Percentiles rank a stretch among this genome's conserved stretches.
These are phyloP conservation scores for Zymoseptoria crescenta DNA, from an alignment of 2,329 filamentous ascomycete species.

Conservation along the genomic window DNA sequence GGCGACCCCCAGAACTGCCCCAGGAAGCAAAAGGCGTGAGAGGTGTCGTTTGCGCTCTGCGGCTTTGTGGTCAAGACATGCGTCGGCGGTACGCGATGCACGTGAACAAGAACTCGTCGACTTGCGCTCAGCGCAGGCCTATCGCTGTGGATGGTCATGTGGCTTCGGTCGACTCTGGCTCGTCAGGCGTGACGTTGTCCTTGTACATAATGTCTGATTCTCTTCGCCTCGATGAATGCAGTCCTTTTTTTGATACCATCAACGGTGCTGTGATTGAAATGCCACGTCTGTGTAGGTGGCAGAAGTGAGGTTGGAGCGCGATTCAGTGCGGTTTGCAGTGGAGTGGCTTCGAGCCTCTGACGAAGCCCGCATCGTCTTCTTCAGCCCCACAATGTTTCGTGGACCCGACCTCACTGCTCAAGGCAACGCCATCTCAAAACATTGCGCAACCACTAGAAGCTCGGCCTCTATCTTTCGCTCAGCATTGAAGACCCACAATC, in stretches of 20 bases:
- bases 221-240: neutral
- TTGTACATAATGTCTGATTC: neutral
- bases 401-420: neutral
- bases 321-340: neutral
- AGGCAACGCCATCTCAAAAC: neutral
- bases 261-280: neutral
- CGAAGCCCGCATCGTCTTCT: neutral
- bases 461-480: slow-evolving; percentile 1
- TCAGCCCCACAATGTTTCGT: neutral
- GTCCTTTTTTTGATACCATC: neutral
- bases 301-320: neutral
- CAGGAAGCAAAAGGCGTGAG: neutral
- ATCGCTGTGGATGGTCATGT: neutral
- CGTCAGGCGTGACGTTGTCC: neutral
- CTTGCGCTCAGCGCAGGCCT: neutral
- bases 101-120: neutral
- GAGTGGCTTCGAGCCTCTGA: neutral
- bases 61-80: neutral
- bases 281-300: neutral
- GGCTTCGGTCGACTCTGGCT: neutral
- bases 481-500: neutral
- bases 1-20: too few relatives aligned
- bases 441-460: neutral
- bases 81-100: neutral
- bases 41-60: neutral